These are phyloP conservation scores for Phialophora expanda DNA, from an alignment of 2,329 filamentous ascomycete species.

Conservation along the genomic window DNA sequence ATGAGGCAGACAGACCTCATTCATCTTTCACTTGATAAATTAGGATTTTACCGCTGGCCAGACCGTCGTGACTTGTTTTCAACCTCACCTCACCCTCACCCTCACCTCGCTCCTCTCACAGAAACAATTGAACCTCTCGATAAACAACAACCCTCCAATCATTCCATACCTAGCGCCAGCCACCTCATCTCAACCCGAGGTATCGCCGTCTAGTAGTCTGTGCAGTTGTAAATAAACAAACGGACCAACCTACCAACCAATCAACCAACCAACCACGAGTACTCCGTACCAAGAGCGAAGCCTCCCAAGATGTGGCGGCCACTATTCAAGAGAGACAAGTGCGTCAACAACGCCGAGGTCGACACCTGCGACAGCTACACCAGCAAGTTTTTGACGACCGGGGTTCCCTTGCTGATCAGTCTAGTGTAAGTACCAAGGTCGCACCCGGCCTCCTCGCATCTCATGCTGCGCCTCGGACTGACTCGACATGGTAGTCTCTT, in stretches of 20 bases:
- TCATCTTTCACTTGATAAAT: neutral
- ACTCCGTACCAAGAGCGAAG: neutral
- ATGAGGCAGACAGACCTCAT: neutral
- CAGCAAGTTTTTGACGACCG: slow-evolving; percentile 24
- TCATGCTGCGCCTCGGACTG: too few species aligned
- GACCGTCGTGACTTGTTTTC: neutral
- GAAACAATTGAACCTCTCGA: neutral
- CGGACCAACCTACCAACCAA: neutral
- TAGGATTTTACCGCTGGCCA: neutral
- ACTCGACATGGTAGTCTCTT: slow-evolving; percentile 14
- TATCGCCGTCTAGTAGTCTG: neutral
- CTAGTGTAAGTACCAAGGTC: slow-evolving; percentile 16
- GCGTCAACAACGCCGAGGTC: slow-evolving; percentile 22
- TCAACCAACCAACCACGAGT: neutral
- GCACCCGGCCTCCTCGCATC: too few species aligned
- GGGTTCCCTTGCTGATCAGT: slow-evolving; percentile 28
- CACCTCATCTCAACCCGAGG: neutral
- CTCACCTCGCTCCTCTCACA: neutral
- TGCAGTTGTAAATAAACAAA: neutral
- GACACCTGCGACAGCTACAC: slow-evolving; percentile 27
- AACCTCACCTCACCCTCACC: neutral
- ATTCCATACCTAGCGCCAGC: neutral
- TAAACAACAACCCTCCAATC: neutral
- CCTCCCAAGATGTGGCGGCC: slow-evolving; percentile 11
- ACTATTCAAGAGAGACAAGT: slow-evolving; percentile 26